phyloP scores from a whole-genome alignment of 176 grass and related monocot species.

The Melocanna baccifera region DNA sequence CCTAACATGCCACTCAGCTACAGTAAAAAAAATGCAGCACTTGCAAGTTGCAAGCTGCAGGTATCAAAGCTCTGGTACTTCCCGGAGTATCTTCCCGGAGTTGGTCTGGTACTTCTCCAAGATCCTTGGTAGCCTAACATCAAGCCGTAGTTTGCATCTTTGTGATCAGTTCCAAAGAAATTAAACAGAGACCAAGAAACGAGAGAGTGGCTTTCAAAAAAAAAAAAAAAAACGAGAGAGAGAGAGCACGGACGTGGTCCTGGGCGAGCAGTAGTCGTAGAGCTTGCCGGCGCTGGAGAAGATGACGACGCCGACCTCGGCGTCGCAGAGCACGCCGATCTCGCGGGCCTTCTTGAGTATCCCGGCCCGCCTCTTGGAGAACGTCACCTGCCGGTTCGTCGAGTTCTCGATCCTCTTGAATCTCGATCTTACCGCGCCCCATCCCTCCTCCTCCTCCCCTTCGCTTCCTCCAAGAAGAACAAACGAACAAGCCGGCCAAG shows the following conservation, averaged over 20 bases:
- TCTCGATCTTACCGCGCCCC: slow-evolving; percentile 98
- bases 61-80: neutral
- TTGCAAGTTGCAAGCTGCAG: neutral
- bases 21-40: neutral
- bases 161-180: neutral
- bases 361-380: slow-evolving; percentile 83
- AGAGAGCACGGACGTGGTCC: slow-evolving; percentile 34
- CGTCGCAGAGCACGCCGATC: slow-evolving; percentile 92
- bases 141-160: neutral
- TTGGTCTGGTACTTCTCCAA: slow-evolving; percentile 97
- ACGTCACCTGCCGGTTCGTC: slow-evolving; percentile 84
- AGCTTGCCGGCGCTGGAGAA: slow-evolving; percentile 95
- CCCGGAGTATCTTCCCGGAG: slow-evolving; percentile 93
- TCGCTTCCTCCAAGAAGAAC: neutral
- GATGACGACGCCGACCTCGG: slow-evolving; percentile 84
- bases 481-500: neutral
- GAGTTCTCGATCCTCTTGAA: slow-evolving; percentile 99
- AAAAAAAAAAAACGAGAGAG: neutral
- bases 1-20: too few relatives aligned
- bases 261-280: slow-evolving; percentile 78
- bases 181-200: neutral
- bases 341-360: slow-evolving; percentile 91
- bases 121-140: slow-evolving; percentile 61
- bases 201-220: too few relatives aligned
- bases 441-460: slow-evolving; percentile 22